Evolutionary conservation across 2,329 filamentous ascomycete species (phyloP).

Genomic region (Colletotrichum coccodes): DNA sequence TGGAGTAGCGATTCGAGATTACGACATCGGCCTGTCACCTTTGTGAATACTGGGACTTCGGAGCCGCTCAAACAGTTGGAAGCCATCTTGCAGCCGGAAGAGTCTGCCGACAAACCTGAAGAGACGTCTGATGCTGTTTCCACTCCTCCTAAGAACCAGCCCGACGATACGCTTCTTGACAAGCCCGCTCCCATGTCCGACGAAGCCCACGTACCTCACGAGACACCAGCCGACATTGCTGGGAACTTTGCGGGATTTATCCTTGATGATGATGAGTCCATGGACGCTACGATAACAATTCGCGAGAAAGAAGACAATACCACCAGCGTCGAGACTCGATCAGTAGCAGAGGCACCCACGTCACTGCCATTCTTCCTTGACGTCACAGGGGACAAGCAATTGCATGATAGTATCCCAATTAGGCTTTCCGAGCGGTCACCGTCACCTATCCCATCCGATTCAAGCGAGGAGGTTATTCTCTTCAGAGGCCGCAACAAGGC

Average conservation of each 20-base stretch:
- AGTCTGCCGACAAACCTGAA: neutral
- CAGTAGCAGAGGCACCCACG: neutral
- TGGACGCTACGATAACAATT: neutral
- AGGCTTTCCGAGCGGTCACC: slow-evolving; percentile 3
- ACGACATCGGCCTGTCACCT: slow-evolving; percentile 59
- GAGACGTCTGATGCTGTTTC: neutral
- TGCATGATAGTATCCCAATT: slow-evolving; percentile 2
- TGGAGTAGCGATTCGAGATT: slow-evolving; percentile 53
- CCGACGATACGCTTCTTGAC: neutral
- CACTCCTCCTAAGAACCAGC: neutral
- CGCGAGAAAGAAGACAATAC: neutral
- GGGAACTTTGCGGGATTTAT: neutral
- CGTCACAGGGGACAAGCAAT: slow-evolving; percentile 42
- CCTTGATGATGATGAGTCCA: neutral
- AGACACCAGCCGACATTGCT: neutral
- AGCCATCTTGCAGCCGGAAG: slow-evolving; percentile 33
- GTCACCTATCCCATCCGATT: slow-evolving; percentile 44
- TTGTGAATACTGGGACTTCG: slow-evolving; percentile 63
- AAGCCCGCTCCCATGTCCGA: neutral
- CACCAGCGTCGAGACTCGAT: neutral
- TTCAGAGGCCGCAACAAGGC: slow-evolving; percentile 65
- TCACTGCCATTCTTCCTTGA: slow-evolving; percentile 50
- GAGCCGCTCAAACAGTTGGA: slow-evolving; percentile 59
- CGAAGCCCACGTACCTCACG: neutral
- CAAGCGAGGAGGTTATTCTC: slow-evolving; percentile 79